A percentile compares a stretch with the other conserved stretches of the same genome.
Evolutionary conservation across 257 asterid genomes (phyloP).

Genomic region (Rauvolfia tetraphylla): DNA sequence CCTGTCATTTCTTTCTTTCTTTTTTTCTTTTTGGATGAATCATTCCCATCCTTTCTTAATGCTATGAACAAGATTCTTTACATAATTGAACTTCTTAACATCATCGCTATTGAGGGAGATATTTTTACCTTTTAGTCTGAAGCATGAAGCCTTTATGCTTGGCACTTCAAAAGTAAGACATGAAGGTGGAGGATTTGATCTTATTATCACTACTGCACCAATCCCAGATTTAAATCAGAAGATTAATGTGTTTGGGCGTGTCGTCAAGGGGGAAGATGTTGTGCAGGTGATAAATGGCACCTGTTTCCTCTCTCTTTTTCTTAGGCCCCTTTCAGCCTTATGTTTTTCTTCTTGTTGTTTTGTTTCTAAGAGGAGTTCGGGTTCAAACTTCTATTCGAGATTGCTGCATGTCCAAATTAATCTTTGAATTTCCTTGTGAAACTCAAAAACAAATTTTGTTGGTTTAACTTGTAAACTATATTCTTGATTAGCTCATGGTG

Average conservation of each 20-base stretch:
- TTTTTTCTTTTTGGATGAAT: no score
- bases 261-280: slow-evolving; percentile 89
- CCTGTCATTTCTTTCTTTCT: slow-evolving; percentile 12
- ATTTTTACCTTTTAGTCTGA: slow-evolving; percentile 31
- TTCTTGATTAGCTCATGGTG: neutral
- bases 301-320: neutral
- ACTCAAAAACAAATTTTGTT: no score
- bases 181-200: slow-evolving; percentile 63
- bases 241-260: slow-evolving; percentile 83
- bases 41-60: neutral
- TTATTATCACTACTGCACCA: slow-evolving; percentile 87
- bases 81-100: slow-evolving; percentile 1
- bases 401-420: no score
- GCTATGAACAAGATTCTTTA: neutral
- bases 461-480: neutral
- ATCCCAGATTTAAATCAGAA: slow-evolving; percentile 84
- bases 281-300: slow-evolving; percentile 60
- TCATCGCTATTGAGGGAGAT: neutral
- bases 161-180: slow-evolving; percentile 79
- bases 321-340: neutral
- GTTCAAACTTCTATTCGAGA: neutral
- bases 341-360: neutral
- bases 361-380: neutral
- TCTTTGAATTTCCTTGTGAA: neutral
- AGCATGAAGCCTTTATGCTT: slow-evolving; percentile 98